Evolutionary conservation across 495 filamentous ascomycete species (phyloP), one percentile per base, ranked within the genome.

Genomic region (Hypoxylon intermedium): DNA sequence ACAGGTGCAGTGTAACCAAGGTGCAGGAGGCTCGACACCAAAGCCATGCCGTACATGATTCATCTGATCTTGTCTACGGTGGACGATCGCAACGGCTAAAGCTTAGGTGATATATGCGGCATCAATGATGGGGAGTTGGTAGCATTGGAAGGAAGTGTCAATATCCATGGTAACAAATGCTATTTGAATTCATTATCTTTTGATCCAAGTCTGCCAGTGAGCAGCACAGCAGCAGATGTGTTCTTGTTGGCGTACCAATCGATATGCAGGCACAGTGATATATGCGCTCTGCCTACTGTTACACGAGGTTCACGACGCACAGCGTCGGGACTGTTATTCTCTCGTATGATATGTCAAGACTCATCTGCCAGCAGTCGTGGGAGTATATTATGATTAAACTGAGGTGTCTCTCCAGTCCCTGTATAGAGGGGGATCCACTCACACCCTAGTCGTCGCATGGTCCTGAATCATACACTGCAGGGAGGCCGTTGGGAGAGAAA

Each of bases 401-500:
- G 45, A 36, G 45, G 38, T 34, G 34, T 46, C 52, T 56, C 43
- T 55, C 51, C 44, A n/a, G n/a, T n/a, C n/a, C n/a, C n/a, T n/a
- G n/a, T n/a, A n/a, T n/a, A n/a, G n/a, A n/a, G n/a, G 43, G 51
- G 45, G 40, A 9, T 36, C 59, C 47, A 42, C 53, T 15, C 1
- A 36, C 36, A 63, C 60, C 60, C 53, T 63, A 48, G 60, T 24
- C 13, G 42, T 21, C 16, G 6, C 42, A 58, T 40, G 60, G 42
- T 49, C 60, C 9, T 37, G 19, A 63, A 33, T 63, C 46, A 47
- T 56, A 26, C 52, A 63, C 53, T 42, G 41, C 60, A 63, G 47
- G 53, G 58, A 6, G 6, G 16, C 58, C 30, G 31, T 50, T 52
- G 40, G 53, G 34, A n/a, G 33, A 40, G 16, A 20, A 9, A 15